phyloP scores from a whole-genome alignment of 257 asterid species.

The Nemophila menziesii region DNA sequence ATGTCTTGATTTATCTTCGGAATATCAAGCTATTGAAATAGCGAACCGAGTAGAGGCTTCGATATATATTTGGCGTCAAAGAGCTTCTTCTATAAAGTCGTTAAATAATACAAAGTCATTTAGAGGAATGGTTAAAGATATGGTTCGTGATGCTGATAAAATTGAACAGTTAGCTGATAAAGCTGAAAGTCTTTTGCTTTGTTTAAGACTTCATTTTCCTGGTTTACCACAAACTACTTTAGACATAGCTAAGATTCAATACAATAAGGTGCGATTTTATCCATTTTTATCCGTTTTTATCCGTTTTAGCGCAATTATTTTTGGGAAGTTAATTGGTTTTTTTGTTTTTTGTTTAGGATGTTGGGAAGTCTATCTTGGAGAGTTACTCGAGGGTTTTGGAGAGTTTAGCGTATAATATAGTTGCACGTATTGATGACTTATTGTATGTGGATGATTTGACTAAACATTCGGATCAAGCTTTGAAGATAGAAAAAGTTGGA shows the following conservation, averaged over 20 bases:
- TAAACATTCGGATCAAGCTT: constrained; percentile 52
- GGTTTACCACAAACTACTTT: constrained; percentile 77
- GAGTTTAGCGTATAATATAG: constrained; percentile 74
- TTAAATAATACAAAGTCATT: constrained; percentile 47
- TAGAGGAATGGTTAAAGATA: constrained; percentile 72
- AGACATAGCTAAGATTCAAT: constrained; percentile 70
- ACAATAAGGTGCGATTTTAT: constrained; percentile 44
- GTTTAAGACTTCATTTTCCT: constrained; percentile 58
- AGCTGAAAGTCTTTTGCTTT: constrained; percentile 61
- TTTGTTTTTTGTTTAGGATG: constrained; percentile 40
- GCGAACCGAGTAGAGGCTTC: constrained; percentile 73
- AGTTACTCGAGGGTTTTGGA: constrained; percentile 80
- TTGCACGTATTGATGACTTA: constrained; percentile 63
- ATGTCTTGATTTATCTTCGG: constrained; percentile 70
- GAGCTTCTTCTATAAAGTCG: constrained; percentile 30
- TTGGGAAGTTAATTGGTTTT: no score
- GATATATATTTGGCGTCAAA: constrained; percentile 44
- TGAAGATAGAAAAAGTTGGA: constrained; percentile 45
- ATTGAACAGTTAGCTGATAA: constrained; percentile 46
- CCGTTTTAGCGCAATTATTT: no score
- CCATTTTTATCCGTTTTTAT: no score
- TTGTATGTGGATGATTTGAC: constrained; percentile 68
- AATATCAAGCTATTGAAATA: constrained; percentile 61
- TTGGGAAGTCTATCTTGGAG: constrained; percentile 77
- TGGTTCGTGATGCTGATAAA: constrained; percentile 52